A percentile compares a stretch with the other conserved stretches of the same genome.
phyloP scores from a whole-genome alignment of 179 eudicot species.

The Gypsophila paniculata region DNA sequence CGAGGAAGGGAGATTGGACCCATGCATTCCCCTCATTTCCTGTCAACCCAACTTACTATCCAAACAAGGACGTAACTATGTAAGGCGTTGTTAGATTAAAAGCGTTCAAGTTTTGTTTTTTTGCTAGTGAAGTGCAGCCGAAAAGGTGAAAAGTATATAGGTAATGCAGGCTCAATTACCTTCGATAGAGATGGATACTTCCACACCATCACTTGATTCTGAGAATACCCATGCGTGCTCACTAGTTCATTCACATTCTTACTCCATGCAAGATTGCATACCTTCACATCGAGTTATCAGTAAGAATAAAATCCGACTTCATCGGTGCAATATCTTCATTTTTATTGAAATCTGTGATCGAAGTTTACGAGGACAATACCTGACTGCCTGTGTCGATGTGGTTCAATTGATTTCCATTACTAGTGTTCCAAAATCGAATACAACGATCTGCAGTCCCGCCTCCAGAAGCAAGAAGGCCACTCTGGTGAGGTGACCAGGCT shows the following conservation, averaged over 20 bases:
- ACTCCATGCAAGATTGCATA: constrained; percentile 99
- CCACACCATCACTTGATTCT: constrained; percentile 98
- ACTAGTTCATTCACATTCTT: constrained; percentile 95
- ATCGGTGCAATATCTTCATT: neutral
- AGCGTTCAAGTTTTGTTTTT: neutral
- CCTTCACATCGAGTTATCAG: constrained; percentile 34
- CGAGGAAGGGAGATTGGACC: too few species aligned
- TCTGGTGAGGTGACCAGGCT: constrained; percentile 96
- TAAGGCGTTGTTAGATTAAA: neutral
- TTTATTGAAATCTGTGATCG: neutral
- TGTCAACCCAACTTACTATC: too few species aligned
- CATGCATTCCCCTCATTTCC: too few species aligned
- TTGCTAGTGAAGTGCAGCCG: neutral
- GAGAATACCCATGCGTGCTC: constrained; percentile 98
- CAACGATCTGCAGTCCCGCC: constrained; percentile 98
- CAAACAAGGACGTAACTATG: too few species aligned
- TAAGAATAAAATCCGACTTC: neutral
- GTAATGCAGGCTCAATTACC: constrained; percentile 34
- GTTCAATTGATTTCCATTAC: constrained; percentile 77
- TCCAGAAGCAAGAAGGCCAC: constrained; percentile 80
- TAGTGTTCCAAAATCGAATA: constrained; percentile 92
- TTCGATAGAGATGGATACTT: constrained; percentile 82
- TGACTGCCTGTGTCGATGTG: constrained; percentile 91
- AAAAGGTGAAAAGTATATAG: neutral
- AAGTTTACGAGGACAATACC: constrained; percentile 30